These are phyloP conservation scores for Mycena vitilis DNA, from an alignment of 768 basidiomycete species.

Conservation along the genomic window DNA sequence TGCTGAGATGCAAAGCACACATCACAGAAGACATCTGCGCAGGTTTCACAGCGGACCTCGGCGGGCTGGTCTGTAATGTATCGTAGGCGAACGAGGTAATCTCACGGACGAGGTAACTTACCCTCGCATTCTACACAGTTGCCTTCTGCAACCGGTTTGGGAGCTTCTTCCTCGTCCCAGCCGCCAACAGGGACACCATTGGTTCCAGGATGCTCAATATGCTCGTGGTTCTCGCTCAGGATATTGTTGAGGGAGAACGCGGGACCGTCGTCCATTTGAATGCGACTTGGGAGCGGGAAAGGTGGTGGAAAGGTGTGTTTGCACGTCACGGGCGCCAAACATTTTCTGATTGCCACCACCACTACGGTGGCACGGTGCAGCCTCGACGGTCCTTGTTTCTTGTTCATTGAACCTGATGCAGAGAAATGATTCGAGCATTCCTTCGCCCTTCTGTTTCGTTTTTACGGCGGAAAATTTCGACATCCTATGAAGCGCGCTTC, in stretches of 20 bases:
- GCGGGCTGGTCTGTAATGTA: conserved; percentile 80
- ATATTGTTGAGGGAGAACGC: conserved; percentile 78
- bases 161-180: conserved; percentile 73
- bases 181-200: conserved; percentile 57
- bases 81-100: conserved; percentile 17
- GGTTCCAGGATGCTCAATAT: conserved; percentile 66
- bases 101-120: conserved; percentile 43
- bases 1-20: conserved; percentile 90
- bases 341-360: too few species aligned
- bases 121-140: conserved; percentile 91
- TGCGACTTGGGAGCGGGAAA: too few species aligned
- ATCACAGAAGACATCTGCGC: conserved; percentile 81
- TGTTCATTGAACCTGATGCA: too few species aligned
- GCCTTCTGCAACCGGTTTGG: conserved; percentile 65
- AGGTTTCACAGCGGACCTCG: conserved; percentile 76
- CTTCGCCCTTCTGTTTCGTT: too few species aligned
- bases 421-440: too few species aligned
- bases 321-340: too few species aligned
- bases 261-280: conserved; percentile 28
- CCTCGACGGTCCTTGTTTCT: too few species aligned
- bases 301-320: too few species aligned
- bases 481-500: too few species aligned
- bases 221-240: conserved; percentile 71
- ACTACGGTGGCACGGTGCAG: too few species aligned
- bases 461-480: too few species aligned